Conservation (phyloP, 2,329 filamentous ascomycete genomes). For the Fusarium sp. region DNA sequence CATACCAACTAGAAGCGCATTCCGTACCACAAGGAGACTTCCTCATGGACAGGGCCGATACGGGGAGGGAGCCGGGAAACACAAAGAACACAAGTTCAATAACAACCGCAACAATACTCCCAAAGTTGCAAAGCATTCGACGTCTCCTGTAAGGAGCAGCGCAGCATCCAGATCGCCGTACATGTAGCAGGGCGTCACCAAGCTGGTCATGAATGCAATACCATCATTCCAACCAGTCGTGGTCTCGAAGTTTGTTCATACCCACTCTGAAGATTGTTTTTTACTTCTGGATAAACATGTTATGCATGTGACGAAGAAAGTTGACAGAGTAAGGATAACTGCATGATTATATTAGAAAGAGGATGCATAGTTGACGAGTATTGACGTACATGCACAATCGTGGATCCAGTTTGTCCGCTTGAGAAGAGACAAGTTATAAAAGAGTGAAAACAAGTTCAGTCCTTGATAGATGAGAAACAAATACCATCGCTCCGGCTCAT, state of each 20-base stretch:
- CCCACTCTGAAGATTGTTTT: not conserved
- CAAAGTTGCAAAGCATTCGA: not conserved
- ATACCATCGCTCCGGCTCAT: not conserved
- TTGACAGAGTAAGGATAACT: not conserved
- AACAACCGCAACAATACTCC: not conserved
- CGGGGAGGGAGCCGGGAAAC: not conserved
- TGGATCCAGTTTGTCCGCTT: not conserved
- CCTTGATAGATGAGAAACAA: not conserved
- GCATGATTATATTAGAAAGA: no score
- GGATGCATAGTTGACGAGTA: fast-evolving
- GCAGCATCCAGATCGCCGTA: not conserved
- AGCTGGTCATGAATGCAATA: not conserved
- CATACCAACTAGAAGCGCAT: fast-evolving
- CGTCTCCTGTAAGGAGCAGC: not conserved
- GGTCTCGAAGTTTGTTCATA: not conserved
- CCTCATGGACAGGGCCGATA: not conserved
- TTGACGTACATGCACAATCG: not conserved
- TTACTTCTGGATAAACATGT: not conserved
- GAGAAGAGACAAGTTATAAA: not conserved
- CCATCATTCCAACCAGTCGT: not conserved
- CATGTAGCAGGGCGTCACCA: not conserved
- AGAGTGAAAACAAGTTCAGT: not conserved
- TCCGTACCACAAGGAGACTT: fast-evolving
- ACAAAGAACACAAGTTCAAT: not conserved
- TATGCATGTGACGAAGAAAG: not conserved